These are phyloP conservation scores for Penicillium sp. DNA, from an alignment of 2,329 filamentous ascomycete species.

Conservation along the genomic window DNA sequence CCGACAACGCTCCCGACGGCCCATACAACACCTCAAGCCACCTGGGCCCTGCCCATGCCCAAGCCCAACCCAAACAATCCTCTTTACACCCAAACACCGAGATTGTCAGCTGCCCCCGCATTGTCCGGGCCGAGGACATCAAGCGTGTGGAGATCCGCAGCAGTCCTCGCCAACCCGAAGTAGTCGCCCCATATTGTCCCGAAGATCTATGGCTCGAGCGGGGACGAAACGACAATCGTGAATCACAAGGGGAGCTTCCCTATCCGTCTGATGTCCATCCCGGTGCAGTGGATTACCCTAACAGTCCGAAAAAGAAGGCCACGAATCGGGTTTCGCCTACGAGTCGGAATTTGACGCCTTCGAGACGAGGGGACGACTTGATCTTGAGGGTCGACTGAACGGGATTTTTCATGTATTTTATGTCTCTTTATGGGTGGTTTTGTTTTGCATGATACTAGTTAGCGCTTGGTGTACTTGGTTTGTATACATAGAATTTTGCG, in stretches of 20 bases:
- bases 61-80: slow-evolving; percentile 2
- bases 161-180: slow-evolving; percentile 29
- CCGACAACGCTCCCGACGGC: slow-evolving; percentile 10
- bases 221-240: slow-evolving; percentile 1
- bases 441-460: background rate
- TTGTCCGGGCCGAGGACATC: slow-evolving; percentile 35
- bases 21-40: background rate
- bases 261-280: slow-evolving; percentile 22
- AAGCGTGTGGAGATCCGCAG: slow-evolving; percentile 34
- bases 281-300: slow-evolving; percentile 18
- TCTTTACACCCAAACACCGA: slow-evolving; percentile 17
- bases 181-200: slow-evolving; percentile 29
- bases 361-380: slow-evolving; percentile 33
- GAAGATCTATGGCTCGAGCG: slow-evolving; percentile 33
- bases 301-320: slow-evolving; percentile 25
- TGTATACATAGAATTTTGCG: background rate
- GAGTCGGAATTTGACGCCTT: slow-evolving; percentile 35
- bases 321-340: slow-evolving; percentile 17
- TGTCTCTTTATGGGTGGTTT: background rate
- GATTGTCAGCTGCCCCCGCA: slow-evolving; percentile 35
- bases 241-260: slow-evolving; percentile 8
- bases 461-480: background rate
- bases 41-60: background rate
- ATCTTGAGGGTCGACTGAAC: slow-evolving; percentile 35
- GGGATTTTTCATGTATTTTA: background rate